A percentile compares a stretch with the other conserved stretches of the same genome.
Conservation (phyloP, 176 grass and related monocot genomes). For the Hordeum marinum region DNA sequence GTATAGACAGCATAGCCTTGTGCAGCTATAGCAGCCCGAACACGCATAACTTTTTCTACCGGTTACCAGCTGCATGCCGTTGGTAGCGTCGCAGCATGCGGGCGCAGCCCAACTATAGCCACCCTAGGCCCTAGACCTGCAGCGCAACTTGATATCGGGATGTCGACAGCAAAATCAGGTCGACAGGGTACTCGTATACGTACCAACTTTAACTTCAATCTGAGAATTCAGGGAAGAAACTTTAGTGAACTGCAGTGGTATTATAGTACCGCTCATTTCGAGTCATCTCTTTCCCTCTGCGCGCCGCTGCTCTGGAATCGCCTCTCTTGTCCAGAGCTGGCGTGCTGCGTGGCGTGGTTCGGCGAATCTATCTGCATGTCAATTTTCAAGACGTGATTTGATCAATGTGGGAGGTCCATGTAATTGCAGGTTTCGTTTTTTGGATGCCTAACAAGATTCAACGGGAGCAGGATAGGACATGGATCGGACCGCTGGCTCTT, state of each 20-base stretch:
- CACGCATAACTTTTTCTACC: no score
- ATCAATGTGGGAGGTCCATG: background rate
- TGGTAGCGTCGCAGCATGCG: no score
- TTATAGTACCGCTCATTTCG: background rate
- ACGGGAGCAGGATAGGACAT: background rate
- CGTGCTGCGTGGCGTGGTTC: background rate
- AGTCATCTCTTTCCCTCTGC: background rate
- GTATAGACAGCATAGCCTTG: no score
- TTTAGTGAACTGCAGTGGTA: background rate
- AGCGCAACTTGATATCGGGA: background rate
- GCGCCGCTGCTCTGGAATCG: background rate
- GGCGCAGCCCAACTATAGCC: constrained; percentile 5
- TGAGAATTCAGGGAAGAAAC: background rate
- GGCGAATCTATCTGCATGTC: background rate
- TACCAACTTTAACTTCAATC: background rate
- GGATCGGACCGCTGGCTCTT: background rate
- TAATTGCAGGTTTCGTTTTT: background rate
- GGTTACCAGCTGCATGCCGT: no score
- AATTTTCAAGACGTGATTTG: constrained; percentile 10
- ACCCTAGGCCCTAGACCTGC: background rate
- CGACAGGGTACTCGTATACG: background rate
- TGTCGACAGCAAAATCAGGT: background rate
- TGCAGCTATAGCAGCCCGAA: no score
- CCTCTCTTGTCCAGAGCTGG: background rate
- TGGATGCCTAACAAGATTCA: background rate